Conservation (phyloP, 2,329 filamentous ascomycete species). For the Trichophyton rubrum region DNA sequence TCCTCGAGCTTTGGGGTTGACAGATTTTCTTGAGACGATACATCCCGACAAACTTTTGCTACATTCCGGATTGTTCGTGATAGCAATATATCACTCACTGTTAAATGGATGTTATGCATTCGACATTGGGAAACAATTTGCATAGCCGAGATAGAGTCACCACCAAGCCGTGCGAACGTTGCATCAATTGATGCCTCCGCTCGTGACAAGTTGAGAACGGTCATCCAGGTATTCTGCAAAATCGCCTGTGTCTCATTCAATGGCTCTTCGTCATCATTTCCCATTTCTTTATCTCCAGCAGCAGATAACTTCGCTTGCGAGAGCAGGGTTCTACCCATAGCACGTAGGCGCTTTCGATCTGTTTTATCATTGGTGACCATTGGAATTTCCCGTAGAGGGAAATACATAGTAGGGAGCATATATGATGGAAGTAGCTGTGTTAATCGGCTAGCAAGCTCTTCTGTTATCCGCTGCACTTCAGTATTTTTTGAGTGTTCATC, state of each 20-base stretch:
- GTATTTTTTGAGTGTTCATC: neutral
- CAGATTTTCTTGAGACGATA: neutral
- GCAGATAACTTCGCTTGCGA: neutral
- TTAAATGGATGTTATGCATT: constrained; percentile 37
- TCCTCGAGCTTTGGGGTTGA: constrained; percentile 5
- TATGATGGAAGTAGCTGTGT: constrained; percentile 1
- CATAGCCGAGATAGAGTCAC: constrained; percentile 48
- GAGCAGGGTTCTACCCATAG: neutral
- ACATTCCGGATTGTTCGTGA: neutral
- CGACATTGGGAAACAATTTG: constrained; percentile 46
- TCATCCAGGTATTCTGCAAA: constrained; percentile 6
- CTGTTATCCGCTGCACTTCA: neutral
- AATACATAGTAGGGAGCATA: constrained; percentile 5
- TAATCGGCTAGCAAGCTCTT: neutral
- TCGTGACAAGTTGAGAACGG: constrained; percentile 6
- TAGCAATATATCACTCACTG: constrained; percentile 26
- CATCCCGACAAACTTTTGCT: neutral
- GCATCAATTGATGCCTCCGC: constrained; percentile 1
- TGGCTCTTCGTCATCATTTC: neutral
- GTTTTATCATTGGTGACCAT: constrained; percentile 5
- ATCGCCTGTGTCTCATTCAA: neutral
- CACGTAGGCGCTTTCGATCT: constrained; percentile 1
- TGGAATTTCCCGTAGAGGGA: neutral
- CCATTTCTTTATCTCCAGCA: neutral
- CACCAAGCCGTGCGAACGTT: constrained; percentile 43